Conservation (phyloP, 2,329 filamentous ascomycete genomes). For the Davidsoniella eucalypti region DNA sequence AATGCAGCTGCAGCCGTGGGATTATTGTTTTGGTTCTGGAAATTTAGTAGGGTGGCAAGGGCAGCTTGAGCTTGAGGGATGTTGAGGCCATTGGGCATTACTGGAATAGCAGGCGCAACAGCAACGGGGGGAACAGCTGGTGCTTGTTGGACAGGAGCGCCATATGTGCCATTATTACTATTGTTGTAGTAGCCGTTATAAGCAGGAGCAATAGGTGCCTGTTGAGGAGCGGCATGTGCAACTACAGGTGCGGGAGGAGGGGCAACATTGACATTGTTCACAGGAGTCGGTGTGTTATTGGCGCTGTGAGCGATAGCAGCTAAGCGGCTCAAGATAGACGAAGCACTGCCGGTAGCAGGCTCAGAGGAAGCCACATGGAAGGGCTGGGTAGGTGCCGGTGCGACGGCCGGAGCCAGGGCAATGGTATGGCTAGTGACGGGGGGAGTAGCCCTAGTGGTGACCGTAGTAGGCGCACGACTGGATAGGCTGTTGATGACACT, state of each 20-base stretch:
- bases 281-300: constrained; percentile 28
- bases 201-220: neutral
- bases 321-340: constrained; percentile 40
- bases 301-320: constrained; percentile 69
- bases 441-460: constrained; percentile 23
- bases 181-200: constrained; percentile 8
- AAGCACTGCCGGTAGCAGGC: constrained; percentile 27
- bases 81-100: neutral
- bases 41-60: constrained; percentile 8
- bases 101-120: constrained; percentile 12
- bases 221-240: constrained; percentile 16
- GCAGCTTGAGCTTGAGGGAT: constrained; percentile 9
- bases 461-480: constrained; percentile 18
- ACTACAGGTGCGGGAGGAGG: constrained; percentile 19
- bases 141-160: constrained; percentile 14
- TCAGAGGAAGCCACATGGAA: neutral
- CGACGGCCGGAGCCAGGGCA: constrained; percentile 21
- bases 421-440: constrained; percentile 15
- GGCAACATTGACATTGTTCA: constrained; percentile 24
- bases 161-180: neutral
- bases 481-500: constrained; percentile 26
- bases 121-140: constrained; percentile 17
- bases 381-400: constrained; percentile 19
- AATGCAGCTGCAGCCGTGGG: neutral
- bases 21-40: constrained; percentile 1